Evolutionary conservation across 805 yeast species (phyloP).

Genomic region (Dipodascus geniculatus): DNA sequence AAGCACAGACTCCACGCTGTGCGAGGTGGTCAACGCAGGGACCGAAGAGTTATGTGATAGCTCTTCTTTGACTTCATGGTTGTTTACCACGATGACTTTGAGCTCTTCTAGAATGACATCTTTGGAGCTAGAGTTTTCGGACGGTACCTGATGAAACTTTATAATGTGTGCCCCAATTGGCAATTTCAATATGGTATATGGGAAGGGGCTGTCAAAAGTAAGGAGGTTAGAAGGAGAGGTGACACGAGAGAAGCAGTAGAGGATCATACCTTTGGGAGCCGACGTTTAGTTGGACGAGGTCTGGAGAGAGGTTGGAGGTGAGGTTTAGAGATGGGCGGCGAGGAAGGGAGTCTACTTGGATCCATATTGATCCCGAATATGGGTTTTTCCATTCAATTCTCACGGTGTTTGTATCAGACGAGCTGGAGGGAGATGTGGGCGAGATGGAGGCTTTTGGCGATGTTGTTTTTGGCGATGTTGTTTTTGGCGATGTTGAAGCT

Average conservation of each 20-base stretch:
- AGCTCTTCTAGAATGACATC: neutral
- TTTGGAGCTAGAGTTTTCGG: no score
- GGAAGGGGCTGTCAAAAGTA: neutral
- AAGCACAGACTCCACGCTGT: neutral
- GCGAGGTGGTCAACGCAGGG: neutral
- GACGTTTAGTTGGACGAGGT: neutral
- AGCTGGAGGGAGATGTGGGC: no score
- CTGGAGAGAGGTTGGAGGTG: neutral
- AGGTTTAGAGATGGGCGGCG: neutral
- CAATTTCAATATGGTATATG: neutral
- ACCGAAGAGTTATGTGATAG: neutral
- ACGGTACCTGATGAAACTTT: neutral
- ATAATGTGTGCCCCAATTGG: neutral
- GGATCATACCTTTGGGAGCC: neutral
- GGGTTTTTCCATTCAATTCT: neutral
- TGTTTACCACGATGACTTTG: neutral
- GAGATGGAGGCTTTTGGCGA: no score
- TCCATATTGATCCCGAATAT: neutral
- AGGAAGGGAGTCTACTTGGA: neutral
- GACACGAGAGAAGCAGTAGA: neutral
- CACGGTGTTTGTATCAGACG: neutral
- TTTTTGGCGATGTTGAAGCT: no score
- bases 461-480: no score
- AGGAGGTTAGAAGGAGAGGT: neutral
- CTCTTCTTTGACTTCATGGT: neutral